These are phyloP conservation scores for Naganishia onofrii DNA, from an alignment of 768 basidiomycete species.

Conservation along the genomic window DNA sequence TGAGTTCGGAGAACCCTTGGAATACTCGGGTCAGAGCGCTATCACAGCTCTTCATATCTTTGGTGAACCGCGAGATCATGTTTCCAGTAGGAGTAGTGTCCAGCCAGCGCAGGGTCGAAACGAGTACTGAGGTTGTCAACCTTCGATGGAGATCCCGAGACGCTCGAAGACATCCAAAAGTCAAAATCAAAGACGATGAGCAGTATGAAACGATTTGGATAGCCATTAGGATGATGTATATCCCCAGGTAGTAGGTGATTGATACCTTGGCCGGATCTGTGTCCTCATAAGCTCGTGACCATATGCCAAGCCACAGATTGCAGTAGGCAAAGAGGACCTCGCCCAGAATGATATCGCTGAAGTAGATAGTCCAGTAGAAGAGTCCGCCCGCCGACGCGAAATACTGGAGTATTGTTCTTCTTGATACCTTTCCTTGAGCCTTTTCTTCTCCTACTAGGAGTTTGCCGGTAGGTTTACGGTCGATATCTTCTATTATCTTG, in stretches of 20 bases:
- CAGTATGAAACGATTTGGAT: conserved; percentile 22
- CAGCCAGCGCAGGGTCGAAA: conserved; percentile 32
- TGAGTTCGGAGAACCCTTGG: conserved; percentile 39
- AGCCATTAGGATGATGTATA: conserved; percentile 47
- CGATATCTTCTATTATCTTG: conserved; percentile 16
- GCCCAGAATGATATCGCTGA: conserved; percentile 41
- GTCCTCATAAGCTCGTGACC: conserved; percentile 47
- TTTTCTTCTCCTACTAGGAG: conserved; percentile 51
- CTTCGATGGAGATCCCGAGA: conserved; percentile 41
- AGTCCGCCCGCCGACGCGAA: conserved; percentile 49
- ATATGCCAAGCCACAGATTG: conserved; percentile 49
- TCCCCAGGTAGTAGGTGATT: conserved; percentile 45
- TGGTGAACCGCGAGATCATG: conserved; percentile 49
- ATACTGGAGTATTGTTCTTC: conserved; percentile 42
- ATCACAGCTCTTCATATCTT: conserved; percentile 50
- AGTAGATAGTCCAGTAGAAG: conserved; percentile 49
- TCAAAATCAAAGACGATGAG: neutral
- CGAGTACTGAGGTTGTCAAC: conserved; percentile 45
- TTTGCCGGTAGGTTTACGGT: conserved; percentile 41
- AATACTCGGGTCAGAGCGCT: conserved; percentile 38
- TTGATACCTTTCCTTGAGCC: conserved; percentile 48
- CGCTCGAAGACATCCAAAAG: conserved; percentile 46
- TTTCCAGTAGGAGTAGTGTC: conserved; percentile 32
- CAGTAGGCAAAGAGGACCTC: conserved; percentile 43
- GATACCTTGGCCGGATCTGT: conserved; percentile 41